phyloP scores from a whole-genome alignment of 2,329 filamentous ascomycete species.

The Lecanicillium sp. region DNA sequence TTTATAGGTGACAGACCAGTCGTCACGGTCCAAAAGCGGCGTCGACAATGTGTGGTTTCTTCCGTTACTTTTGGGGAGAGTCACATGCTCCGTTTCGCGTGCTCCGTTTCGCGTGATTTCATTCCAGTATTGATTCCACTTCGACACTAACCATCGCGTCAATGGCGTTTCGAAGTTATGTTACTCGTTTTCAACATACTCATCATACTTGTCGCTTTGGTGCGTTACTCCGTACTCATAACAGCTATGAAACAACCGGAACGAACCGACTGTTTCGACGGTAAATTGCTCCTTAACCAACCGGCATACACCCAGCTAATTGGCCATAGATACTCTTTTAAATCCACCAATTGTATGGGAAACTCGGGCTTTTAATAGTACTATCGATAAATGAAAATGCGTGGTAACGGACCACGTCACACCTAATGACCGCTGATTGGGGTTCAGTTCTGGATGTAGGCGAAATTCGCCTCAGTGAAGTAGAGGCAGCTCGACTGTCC shows the following conservation, averaged over 20 bases:
- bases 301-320: too few relatives aligned
- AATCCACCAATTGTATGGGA: neutral
- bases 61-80: neutral
- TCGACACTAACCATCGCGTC: too few relatives aligned
- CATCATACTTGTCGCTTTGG: too few relatives aligned
- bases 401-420: neutral
- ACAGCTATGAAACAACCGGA: too few relatives aligned
- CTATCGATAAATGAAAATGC: neutral
- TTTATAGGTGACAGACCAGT: slow-evolving; percentile 1
- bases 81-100: neutral
- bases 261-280: too few relatives aligned
- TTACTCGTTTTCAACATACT: too few relatives aligned
- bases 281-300: too few relatives aligned
- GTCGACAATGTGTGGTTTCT: slow-evolving; percentile 1
- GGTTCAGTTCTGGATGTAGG: neutral
- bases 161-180: too few relatives aligned
- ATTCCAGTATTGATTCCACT: neutral
- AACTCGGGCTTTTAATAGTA: neutral
- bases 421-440: neutral
- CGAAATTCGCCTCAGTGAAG: neutral
- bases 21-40: neutral
- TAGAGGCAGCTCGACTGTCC: neutral
- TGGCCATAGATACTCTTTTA: neutral
- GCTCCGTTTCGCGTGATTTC: neutral
- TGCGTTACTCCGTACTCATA: too few relatives aligned